Base-by-base conservation (phyloP, 352 stramenopile species). In the Plasmopara halstedii region DNA sequence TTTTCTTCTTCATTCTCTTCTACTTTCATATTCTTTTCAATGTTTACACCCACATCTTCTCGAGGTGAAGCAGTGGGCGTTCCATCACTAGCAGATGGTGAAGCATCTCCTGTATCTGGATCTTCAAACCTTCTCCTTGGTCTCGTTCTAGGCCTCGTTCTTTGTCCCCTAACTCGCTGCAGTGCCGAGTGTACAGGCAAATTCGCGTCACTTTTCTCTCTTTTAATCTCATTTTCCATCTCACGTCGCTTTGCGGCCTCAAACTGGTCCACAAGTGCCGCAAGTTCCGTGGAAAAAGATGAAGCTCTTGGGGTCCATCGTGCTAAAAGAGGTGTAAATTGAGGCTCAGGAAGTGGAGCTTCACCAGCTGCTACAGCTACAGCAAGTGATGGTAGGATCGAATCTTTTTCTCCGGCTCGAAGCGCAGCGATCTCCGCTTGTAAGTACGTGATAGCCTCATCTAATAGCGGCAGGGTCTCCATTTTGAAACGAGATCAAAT, bases 391-490 rank as follows among this genome's bases (percentile, higher is more conserved):
- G 62, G 43, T 2, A 86, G 55, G 9, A 13, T 46, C 2, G 50
- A 29, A 26, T 85, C 73, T 23, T 58, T 68, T 22, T 61, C 47
- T 4, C 70, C 70, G 2, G 58, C 49, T 9, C 59, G 50, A 10
- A 86, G 56, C 45, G 71, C 62, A 15, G 45, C 45, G 14, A 88
- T 59, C 35, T 88, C 69, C 7, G 64, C 53, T 40, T 73, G 65
- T 17, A 88, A 52, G 42, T 67, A 75, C 33, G 69, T 50, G 33
- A 86, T 73, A 19, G 73, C 72, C 14, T 72, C 70, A 39, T 81
- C 62, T 9, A 88, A 49, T 58, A 80, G 61, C 22, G 73, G 64
- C 31, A 83, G 17, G 21, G 23, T 15, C 35, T 47, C 29, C 42
- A 46, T 57, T 2, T 17, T 20, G 17, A n/a, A n/a, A n/a, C n/a